Conservation (phyloP, 2,329 filamentous ascomycete species). For the Ceratocystiopsis brevicomis region DNA sequence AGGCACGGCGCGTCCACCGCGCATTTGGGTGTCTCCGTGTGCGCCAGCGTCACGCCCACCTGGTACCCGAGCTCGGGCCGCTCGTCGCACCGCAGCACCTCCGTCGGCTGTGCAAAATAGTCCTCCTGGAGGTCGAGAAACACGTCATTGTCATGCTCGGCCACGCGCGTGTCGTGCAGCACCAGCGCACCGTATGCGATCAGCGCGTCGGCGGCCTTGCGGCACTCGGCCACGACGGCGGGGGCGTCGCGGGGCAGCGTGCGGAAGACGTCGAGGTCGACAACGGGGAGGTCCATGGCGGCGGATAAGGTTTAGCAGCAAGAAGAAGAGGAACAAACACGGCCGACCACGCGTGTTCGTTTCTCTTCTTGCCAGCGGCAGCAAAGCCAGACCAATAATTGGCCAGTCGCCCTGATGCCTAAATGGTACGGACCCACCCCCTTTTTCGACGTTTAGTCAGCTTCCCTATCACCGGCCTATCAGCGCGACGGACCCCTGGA, state of each 20-base stretch:
- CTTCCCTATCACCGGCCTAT: no score
- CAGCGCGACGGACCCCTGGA: no score
- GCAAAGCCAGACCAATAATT: no score
- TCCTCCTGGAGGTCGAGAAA: conserved; percentile 46
- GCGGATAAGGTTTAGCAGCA: no score
- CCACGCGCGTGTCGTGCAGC: conserved; percentile 39
- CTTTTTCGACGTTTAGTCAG: no score
- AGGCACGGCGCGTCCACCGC: conserved; percentile 43
- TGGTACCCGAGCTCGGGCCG: conserved; percentile 40
- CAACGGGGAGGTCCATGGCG: conserved; percentile 37
- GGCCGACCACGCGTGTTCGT: no score
- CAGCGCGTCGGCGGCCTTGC: conserved; percentile 33
- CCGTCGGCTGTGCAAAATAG: conserved; percentile 39
- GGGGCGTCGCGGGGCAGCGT: conserved; percentile 22
- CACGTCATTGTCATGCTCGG: conserved; percentile 32
- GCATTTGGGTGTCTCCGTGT: conserved; percentile 45
- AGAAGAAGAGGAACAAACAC: no score
- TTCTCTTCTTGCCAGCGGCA: no score
- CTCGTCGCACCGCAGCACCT: conserved; percentile 29
- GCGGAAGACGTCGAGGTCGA: conserved; percentile 40
- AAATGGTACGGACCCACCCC: no score
- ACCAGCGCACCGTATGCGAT: conserved; percentile 41
- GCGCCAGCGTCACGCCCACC: conserved; percentile 42
- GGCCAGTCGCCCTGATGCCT: no score
- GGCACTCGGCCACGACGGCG: conserved; percentile 30